Conservation (phyloP, 345 rosid species). For the Bruguiera gymnorhiza region DNA sequence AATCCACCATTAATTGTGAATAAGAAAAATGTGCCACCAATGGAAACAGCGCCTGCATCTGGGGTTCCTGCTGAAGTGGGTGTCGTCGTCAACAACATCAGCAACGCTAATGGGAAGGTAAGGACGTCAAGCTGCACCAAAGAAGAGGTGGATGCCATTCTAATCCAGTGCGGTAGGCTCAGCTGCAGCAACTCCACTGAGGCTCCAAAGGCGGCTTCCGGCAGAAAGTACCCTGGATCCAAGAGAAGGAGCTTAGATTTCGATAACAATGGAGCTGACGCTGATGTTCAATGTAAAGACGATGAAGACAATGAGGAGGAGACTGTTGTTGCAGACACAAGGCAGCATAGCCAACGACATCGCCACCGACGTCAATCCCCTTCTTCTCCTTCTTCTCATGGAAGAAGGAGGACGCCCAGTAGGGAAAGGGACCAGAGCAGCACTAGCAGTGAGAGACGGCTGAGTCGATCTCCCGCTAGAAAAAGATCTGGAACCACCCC, state of each 20-base stretch:
- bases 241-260: slow-evolving; percentile 92
- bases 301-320: slow-evolving; percentile 42
- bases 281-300: slow-evolving; percentile 13
- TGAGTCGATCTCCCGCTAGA: slow-evolving; percentile 81
- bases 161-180: slow-evolving; percentile 91
- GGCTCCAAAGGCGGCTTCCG: slow-evolving; percentile 30
- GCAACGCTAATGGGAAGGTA: slow-evolving; percentile 11
- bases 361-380: slow-evolving; percentile 40
- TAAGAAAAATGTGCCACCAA: background rate
- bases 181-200: slow-evolving; percentile 76
- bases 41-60: slow-evolving; percentile 2
- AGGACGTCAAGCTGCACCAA: slow-evolving; percentile 61
- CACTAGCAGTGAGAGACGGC: slow-evolving; percentile 56
- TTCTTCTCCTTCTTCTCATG: slow-evolving; percentile 36
- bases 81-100: background rate
- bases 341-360: slow-evolving; percentile 51
- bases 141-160: slow-evolving; percentile 90
- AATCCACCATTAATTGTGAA: too few relatives aligned
- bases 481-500: slow-evolving; percentile 48
- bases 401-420: slow-evolving; percentile 92
- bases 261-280: slow-evolving; percentile 31
- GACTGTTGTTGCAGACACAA: slow-evolving; percentile 17
- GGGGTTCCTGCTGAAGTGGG: slow-evolving; percentile 14
- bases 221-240: slow-evolving; percentile 66
- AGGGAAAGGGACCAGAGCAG: slow-evolving; percentile 73